Evolutionary conservation across 192 early-diverging fungal species (phyloP).

Genomic region (Allomyces javanicus): DNA sequence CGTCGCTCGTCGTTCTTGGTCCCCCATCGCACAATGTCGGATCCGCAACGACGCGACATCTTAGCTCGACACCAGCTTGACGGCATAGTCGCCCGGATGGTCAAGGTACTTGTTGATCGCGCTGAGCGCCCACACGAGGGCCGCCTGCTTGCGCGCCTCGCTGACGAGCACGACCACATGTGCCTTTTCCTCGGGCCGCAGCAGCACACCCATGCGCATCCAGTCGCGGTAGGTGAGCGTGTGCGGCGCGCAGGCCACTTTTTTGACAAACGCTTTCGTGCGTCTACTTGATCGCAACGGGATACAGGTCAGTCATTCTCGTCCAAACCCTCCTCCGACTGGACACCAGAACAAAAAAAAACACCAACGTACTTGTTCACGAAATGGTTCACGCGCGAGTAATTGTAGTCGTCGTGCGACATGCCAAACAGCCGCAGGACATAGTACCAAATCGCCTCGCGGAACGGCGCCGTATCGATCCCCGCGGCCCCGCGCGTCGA

Average conservation of each 20-base stretch:
- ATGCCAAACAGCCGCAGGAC: constrained; percentile 28
- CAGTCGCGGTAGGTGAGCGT: constrained; percentile 17
- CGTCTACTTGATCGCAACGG: background rate
- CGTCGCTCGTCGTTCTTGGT: no score
- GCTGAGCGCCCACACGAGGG: constrained; percentile 26
- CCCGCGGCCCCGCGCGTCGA: constrained; percentile 17
- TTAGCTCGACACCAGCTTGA: no score
- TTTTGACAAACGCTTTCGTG: constrained; percentile 7
- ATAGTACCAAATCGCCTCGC: constrained; percentile 34
- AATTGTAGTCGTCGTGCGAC: constrained; percentile 30
- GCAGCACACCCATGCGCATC: constrained; percentile 26
- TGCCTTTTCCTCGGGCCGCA: constrained; percentile 34
- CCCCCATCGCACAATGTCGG: no score
- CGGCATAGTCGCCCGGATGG: no score
- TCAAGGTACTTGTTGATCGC: background rate
- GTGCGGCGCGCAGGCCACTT: constrained; percentile 5
- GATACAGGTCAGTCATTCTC: constrained; percentile 21
- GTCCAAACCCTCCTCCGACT: constrained; percentile 19
- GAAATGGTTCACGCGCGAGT: constrained; percentile 19
- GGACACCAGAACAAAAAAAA: no score
- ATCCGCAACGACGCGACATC: no score
- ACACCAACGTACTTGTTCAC: constrained; percentile 11
- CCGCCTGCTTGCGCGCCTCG: constrained; percentile 31
- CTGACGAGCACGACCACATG: constrained; percentile 30
- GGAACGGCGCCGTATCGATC: constrained; percentile 32